Evolutionary conservation across 2,329 filamentous ascomycete species (phyloP), one percentile per base, ranked within the genome.

Genomic region (Colletotrichum tropicicola): DNA sequence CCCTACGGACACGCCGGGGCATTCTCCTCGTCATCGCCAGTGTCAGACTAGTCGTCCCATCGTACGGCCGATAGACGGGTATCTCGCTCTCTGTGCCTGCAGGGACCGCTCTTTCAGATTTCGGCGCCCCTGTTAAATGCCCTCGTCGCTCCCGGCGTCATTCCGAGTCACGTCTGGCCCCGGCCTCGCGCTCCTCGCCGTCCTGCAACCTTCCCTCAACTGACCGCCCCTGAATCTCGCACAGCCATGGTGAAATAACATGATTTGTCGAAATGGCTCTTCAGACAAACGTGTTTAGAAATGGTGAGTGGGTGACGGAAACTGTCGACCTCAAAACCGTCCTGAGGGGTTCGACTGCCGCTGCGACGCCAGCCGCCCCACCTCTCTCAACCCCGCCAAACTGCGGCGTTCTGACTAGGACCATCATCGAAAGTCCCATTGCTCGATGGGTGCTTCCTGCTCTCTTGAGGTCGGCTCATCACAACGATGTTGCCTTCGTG

Each of bases 401-500:
- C 19, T 86, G 90, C 65, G 96, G 93, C 4, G 73, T 98, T 30
- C 82, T 98, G 47, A 93, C 93, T 1, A 89, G 87, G 72, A 97
- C 94, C 0, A 75, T 97, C 28, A 82, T 95, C 53, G 86, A 89
- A 56, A 97, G 92, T 68, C 92, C 94, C 2, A 82, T 91, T 35
- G 85, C 91, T 59, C 90, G 91, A 73, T 91, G 87, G 82, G 91
- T 98, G 44, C 80, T 97, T 13, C 92, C 94, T 12, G 92, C 90
- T n/a, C 88, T 90, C 65, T 82, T 98, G 64, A 87, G 94, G 62
- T 89, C 89, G 59, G 82, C 84, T 54, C 78, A 84, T 44, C 83
- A 89, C 65, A 94, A 96, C 70, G 94, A 98, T 79, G 88, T 98
- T 68, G 90, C 94, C 37, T 93, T 97, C 71, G 85, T 99, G 61